phyloP scores from a whole-genome alignment of 768 basidiomycete genomes.

The Boletus barrowsii region DNA sequence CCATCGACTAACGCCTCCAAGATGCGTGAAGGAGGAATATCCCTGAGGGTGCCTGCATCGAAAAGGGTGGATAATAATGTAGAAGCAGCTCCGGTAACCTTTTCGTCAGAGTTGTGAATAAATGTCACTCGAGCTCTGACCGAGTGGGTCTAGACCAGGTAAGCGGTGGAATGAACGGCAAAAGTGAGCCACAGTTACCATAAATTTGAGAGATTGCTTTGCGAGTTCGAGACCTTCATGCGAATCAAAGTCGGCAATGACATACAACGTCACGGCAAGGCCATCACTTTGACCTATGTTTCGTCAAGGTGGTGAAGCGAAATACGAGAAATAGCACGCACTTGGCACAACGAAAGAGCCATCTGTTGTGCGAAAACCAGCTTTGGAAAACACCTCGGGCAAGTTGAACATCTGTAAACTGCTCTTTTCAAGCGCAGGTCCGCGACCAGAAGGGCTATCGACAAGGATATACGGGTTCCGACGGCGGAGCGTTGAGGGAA shows the following conservation, averaged over 20 bases:
- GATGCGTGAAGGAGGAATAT: slow-evolving; percentile 11
- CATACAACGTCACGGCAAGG: slow-evolving; percentile 48
- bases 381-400: slow-evolving; percentile 28
- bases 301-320: slow-evolving; percentile 3
- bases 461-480: slow-evolving; percentile 79
- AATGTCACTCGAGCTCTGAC: slow-evolving; percentile 65
- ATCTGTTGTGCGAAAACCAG: slow-evolving; percentile 40
- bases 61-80: slow-evolving; percentile 52
- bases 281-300: slow-evolving; percentile 13
- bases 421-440: slow-evolving; percentile 5
- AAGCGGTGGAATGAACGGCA: not conserved
- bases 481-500: slow-evolving; percentile 65
- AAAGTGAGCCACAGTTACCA: slow-evolving; percentile 43
- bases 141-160: slow-evolving; percentile 37
- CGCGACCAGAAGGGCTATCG: slow-evolving; percentile 33
- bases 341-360: slow-evolving; percentile 63
- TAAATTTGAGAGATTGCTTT: slow-evolving; percentile 60
- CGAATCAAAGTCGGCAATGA: slow-evolving; percentile 79
- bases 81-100: slow-evolving; percentile 30
- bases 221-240: slow-evolving; percentile 54
- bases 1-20: slow-evolving; percentile 9
- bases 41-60: slow-evolving; percentile 37
- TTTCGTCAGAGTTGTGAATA: slow-evolving; percentile 62
- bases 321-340: slow-evolving; percentile 31
- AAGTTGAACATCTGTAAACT: slow-evolving; percentile 24